A percentile compares a stretch with the other conserved stretches of the same genome.
Evolutionary conservation across 192 early-diverging fungal species (phyloP).

Genomic region (Coemansia sp.): DNA sequence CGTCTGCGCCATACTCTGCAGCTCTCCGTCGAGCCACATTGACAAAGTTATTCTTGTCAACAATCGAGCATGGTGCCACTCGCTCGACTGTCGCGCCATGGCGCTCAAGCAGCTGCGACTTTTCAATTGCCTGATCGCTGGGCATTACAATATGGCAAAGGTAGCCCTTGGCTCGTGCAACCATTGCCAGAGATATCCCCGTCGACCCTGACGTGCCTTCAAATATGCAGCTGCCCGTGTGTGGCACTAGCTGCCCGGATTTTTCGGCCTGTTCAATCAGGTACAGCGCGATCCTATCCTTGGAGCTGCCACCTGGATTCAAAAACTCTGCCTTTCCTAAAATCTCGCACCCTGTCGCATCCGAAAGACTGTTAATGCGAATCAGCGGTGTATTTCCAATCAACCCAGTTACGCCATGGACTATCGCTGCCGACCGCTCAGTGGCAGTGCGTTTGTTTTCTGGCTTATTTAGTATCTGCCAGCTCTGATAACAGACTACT

Average conservation of each 20-base stretch:
- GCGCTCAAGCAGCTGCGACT: conserved; percentile 79
- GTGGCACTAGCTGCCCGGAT: conserved; percentile 66
- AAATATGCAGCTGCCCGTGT: conserved; percentile 77
- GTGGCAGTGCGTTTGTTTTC: too few species aligned
- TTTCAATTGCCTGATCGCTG: conserved; percentile 89
- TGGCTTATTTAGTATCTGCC: neutral
- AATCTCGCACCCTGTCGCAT: conserved; percentile 89
- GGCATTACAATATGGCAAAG: conserved; percentile 95
- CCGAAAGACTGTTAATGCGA: conserved; percentile 78
- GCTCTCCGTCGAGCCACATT: conserved; percentile 82
- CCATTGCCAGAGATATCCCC: conserved; percentile 91
- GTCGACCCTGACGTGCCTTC: conserved; percentile 97
- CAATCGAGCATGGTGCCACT: conserved; percentile 86
- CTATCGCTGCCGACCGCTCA: neutral
- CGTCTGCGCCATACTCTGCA: conserved; percentile 54
- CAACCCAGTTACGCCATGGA: conserved; percentile 72
- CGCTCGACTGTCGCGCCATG: conserved; percentile 88
- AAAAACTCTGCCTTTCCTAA: conserved; percentile 79
- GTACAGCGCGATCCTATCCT: conserved; percentile 89
- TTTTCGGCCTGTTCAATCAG: conserved; percentile 80
- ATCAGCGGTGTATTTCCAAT: conserved; percentile 93
- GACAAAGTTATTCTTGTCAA: conserved; percentile 90
- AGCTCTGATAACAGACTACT: conserved; percentile 2
- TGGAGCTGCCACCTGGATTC: conserved; percentile 89
- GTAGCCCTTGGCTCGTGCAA: conserved; percentile 88